A percentile compares a stretch with the other conserved stretches of the same genome.
Evolutionary conservation across 2,329 filamentous ascomycete genomes (phyloP).

Genomic region (Aspergillus melleus): DNA sequence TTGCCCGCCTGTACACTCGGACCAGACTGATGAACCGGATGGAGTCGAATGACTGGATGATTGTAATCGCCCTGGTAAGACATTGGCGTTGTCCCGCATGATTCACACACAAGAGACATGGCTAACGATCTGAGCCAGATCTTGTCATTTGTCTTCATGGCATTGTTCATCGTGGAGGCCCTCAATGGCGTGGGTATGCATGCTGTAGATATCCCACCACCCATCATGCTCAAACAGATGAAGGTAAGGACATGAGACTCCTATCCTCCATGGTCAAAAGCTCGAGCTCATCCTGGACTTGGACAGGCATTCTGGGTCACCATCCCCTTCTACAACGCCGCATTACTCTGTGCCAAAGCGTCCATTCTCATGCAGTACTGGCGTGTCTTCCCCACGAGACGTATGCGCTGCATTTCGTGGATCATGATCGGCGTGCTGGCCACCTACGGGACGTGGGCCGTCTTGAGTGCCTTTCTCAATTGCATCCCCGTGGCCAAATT

Average conservation of each 20-base stretch:
- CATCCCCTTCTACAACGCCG: conserved; percentile 40
- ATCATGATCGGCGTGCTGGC: conserved; percentile 37
- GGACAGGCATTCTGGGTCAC: conserved; percentile 39
- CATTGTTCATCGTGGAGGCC: conserved; percentile 34
- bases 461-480: conserved; percentile 38
- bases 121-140: conserved; percentile 18
- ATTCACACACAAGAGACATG: background rate
- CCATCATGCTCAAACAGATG: conserved; percentile 32
- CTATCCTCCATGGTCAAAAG: background rate
- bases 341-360: conserved; percentile 45
- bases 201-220: conserved; percentile 29
- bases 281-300: background rate
- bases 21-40: conserved; percentile 31
- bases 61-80: conserved; percentile 34
- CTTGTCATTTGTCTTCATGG: conserved; percentile 37
- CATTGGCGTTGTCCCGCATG: background rate
- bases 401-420: conserved; percentile 39
- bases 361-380: conserved; percentile 53
- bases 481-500: conserved; percentile 39
- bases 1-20: conserved; percentile 34
- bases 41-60: conserved; percentile 40
- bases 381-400: conserved; percentile 43
- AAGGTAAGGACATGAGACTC: conserved; percentile 24
- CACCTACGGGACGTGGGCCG: conserved; percentile 36
- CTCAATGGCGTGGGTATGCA: conserved; percentile 40